phyloP scores from a whole-genome alignment of 192 early-diverging fungal species.

The Podila epigama region DNA sequence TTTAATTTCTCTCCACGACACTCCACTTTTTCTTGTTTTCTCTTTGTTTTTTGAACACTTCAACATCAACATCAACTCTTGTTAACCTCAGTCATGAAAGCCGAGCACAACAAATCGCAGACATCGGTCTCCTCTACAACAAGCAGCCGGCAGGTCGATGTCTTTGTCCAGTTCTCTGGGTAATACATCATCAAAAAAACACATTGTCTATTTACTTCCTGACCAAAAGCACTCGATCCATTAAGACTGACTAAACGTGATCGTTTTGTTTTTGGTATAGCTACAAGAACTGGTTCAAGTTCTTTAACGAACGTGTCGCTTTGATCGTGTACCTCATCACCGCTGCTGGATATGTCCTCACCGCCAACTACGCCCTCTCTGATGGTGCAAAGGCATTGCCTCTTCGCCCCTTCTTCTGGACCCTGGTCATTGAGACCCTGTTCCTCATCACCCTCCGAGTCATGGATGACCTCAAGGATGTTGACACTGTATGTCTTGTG shows the following conservation, averaged over 20 bases:
- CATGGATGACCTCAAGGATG: constrained; percentile 48
- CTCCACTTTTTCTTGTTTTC: background rate
- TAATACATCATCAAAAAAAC: background rate
- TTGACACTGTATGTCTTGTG: constrained; percentile 35
- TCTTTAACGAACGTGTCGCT: constrained; percentile 32
- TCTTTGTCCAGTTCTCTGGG: constrained; percentile 48
- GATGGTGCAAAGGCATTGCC: constrained; percentile 22
- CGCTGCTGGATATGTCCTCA: constrained; percentile 40
- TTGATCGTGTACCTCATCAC: constrained; percentile 41
- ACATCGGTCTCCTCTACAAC: constrained; percentile 7
- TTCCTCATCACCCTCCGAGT: constrained; percentile 42
- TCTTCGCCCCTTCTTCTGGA: constrained; percentile 33
- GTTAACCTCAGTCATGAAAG: constrained; percentile 28
- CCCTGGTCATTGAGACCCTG: constrained; percentile 28
- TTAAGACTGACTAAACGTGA: too few relatives aligned
- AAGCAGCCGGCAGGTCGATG: constrained; percentile 38
- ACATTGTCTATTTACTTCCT: background rate
- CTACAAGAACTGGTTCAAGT: constrained; percentile 43
- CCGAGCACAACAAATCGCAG: constrained; percentile 27
- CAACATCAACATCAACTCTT: background rate
- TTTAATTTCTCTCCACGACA: background rate
- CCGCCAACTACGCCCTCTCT: constrained; percentile 35
- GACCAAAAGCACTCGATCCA: background rate
- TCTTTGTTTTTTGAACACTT: background rate
- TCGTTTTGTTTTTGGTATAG: constrained; percentile 4